A percentile compares a stretch with the other conserved stretches of the same genome.
Evolutionary conservation across 805 yeast species (phyloP).

Genomic region (Yarrowia sp.): DNA sequence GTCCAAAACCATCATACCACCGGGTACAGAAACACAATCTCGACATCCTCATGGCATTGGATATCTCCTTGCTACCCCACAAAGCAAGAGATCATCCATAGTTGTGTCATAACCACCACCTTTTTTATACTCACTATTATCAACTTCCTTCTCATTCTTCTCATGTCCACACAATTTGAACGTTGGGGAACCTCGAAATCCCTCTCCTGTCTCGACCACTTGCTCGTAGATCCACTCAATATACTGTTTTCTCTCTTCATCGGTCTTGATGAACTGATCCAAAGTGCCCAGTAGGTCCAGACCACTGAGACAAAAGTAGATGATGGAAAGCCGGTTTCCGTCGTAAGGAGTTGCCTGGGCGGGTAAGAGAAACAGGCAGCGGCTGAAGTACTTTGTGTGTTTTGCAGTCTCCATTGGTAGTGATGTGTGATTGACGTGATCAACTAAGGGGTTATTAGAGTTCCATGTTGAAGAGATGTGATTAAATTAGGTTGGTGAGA

Average conservation of each 20-base stretch:
- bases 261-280: slow-evolving; percentile 46
- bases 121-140: background rate
- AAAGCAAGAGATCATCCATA: no score
- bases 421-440: background rate
- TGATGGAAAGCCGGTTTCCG: slow-evolving; percentile 70
- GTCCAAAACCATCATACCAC: no score
- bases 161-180: slow-evolving; percentile 48
- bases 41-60: no score
- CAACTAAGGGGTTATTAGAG: slow-evolving; percentile 10
- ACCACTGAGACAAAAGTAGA: slow-evolving; percentile 73
- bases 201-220: slow-evolving; percentile 53
- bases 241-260: slow-evolving; percentile 48
- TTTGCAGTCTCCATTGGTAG: slow-evolving; percentile 2
- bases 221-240: slow-evolving; percentile 58
- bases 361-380: slow-evolving; percentile 64
- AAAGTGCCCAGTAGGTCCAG: slow-evolving; percentile 57
- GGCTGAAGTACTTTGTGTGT: slow-evolving; percentile 54
- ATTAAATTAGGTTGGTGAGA: background rate
- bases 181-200: slow-evolving; percentile 66
- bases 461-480: background rate
- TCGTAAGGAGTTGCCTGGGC: slow-evolving; percentile 66
- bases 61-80: no score
- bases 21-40: no score
- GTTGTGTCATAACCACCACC: no score
- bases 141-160: background rate